Evolutionary conservation across 1,284 basidiomycete species (phyloP).

Genomic region (Ceratobasidium papillatum): DNA sequence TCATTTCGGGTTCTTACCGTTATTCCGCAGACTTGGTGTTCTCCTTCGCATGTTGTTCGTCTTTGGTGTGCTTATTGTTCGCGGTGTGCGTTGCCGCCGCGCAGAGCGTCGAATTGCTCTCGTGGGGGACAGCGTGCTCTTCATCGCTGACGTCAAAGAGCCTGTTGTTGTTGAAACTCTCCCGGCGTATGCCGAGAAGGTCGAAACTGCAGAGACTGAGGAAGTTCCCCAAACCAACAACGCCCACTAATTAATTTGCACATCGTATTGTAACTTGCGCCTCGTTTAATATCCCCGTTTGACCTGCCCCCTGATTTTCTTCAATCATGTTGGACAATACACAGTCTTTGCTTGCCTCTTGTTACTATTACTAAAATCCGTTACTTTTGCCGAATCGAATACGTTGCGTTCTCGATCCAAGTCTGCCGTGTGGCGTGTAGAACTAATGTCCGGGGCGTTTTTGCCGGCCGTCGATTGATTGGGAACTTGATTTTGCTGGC

Average conservation of each 20-base stretch:
- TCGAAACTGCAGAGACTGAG: background rate
- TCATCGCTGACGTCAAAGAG: constrained; percentile 31
- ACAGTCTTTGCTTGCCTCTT: constrained; percentile 1
- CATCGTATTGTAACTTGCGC: background rate
- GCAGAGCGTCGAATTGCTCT: constrained; percentile 45
- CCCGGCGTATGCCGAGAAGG: constrained; percentile 28
- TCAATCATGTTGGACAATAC: constrained; percentile 5
- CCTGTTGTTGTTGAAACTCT: constrained; percentile 13
- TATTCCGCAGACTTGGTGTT: constrained; percentile 73
- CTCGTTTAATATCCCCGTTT: background rate
- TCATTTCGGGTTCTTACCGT: constrained; percentile 4
- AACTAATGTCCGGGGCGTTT: constrained; percentile 10
- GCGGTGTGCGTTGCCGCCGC: constrained; percentile 64
- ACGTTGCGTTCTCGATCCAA: background rate
- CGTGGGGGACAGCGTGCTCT: constrained; percentile 18
- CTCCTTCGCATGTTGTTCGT: constrained; percentile 81
- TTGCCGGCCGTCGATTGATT: background rate
- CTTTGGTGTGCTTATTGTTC: constrained; percentile 65
- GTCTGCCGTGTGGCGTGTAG: background rate
- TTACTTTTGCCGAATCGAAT: background rate
- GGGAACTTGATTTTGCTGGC: background rate
- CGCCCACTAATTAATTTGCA: constrained; percentile 1
- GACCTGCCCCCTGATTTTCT: background rate
- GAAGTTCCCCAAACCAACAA: constrained; percentile 24
- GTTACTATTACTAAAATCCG: background rate